Evolutionary conservation across 2,329 filamentous ascomycete genomes (phyloP).

Genomic region (Balansia obtecta): DNA sequence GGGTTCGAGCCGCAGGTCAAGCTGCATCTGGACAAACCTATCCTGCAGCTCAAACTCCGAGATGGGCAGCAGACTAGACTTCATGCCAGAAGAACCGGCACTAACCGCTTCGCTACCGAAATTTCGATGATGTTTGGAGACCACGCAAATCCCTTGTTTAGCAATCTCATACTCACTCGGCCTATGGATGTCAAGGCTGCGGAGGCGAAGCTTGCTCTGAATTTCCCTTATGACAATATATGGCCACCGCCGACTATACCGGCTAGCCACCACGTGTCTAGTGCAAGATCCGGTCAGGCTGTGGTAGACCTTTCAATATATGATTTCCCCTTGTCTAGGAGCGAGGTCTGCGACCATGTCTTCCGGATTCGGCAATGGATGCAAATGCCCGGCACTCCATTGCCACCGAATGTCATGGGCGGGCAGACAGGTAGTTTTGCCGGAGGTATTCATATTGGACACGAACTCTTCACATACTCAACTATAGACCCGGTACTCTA

Average conservation of each 20-base stretch:
- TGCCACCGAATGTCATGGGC: conserved; percentile 17
- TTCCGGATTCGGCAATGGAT: conserved; percentile 72
- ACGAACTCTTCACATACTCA: conserved; percentile 48
- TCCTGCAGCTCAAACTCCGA: conserved; percentile 41
- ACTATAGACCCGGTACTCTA: conserved; percentile 67
- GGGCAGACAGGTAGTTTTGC: conserved; percentile 13
- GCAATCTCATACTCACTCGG: conserved; percentile 55
- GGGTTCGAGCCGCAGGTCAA: conserved; percentile 57
- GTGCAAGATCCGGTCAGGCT: conserved; percentile 15
- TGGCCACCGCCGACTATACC: conserved; percentile 72
- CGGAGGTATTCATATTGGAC: conserved; percentile 36
- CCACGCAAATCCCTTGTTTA: conserved; percentile 40
- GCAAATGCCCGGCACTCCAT: conserved; percentile 38
- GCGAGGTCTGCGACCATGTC: conserved; percentile 52
- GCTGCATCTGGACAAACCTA: conserved; percentile 63
- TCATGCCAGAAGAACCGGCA: conserved; percentile 11
- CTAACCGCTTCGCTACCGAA: conserved; percentile 34
- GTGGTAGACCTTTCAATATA: conserved; percentile 15
- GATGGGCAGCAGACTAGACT: conserved; percentile 12
- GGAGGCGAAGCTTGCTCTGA: conserved; percentile 15
- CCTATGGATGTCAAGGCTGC: conserved; percentile 27
- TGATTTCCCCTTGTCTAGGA: conserved; percentile 32
- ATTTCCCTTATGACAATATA: conserved; percentile 38
- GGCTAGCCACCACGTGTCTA: conserved; percentile 38
- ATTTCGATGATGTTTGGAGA: conserved; percentile 39